Evolutionary conservation across 805 yeast species (phyloP).

Genomic region (Kluyveromyces aestuarii): DNA sequence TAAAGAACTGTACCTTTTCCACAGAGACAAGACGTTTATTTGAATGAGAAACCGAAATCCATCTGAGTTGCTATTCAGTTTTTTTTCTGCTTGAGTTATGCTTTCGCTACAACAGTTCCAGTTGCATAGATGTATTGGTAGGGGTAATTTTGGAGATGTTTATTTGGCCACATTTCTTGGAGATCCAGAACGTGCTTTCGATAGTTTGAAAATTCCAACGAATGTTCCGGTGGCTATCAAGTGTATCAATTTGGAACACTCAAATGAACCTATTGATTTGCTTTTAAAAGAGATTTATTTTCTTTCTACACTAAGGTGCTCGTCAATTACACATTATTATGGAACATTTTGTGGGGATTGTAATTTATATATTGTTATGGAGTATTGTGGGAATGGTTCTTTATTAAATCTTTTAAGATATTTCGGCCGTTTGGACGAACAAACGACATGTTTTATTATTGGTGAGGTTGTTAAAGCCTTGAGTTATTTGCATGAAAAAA

Average conservation of each 20-base stretch:
- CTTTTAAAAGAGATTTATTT: constrained; percentile 72
- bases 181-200: neutral
- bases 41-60: neutral
- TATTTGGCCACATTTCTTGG: constrained; percentile 40
- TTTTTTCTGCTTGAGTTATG: neutral
- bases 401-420: constrained; percentile 62
- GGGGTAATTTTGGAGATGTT: constrained; percentile 85
- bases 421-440: constrained; percentile 30
- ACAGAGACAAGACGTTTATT: too few relatives aligned
- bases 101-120: constrained; percentile 4
- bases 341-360: constrained; percentile 58
- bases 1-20: neutral
- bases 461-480: constrained; percentile 62
- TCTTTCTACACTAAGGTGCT: constrained; percentile 55
- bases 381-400: constrained; percentile 91
- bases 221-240: constrained; percentile 68
- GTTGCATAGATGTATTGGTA: constrained; percentile 53
- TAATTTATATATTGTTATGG: constrained; percentile 86
- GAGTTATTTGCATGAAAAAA: constrained; percentile 62
- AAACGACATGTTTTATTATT: constrained; percentile 47
- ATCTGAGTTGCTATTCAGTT: neutral
- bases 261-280: constrained; percentile 64
- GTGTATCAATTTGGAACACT: constrained; percentile 69
- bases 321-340: constrained; percentile 55
- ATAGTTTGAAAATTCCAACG: constrained; percentile 22